Evolutionary conservation across 345 rosid genomes (phyloP), one percentile per base, ranked within the genome.

Genomic region (Xanthoceras sorbifolium): DNA sequence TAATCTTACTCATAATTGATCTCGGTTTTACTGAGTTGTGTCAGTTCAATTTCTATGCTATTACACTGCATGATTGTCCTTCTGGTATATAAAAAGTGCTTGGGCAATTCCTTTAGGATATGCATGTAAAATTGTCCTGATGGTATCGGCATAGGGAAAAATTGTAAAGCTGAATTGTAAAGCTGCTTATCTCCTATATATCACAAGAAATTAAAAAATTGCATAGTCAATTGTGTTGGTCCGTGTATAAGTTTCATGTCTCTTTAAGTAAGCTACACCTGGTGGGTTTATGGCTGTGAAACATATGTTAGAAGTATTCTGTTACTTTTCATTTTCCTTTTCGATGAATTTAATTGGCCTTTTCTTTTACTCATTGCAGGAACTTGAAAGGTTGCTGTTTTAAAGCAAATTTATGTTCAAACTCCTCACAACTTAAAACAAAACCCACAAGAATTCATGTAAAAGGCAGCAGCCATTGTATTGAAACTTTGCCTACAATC

Each of bases 281-380:
- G 9, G n/a, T n/a, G 3, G 8, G 6, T 67, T 23, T 70, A 20
- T 28, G 22, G 64, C 2, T 12, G 1, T 42, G 9, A 29, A 23
- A 36, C 55, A 2, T 26, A 68, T 7, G 32, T 44, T 9, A 3
- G 22, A 15, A 15, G 20, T 32, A n/a, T n/a, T n/a, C n/a, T n/a
- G n/a, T n/a, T n/a, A n/a, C 14, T 44, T 44, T 59, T 15, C 18
- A n/a, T 36, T 34, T 52, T 10, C 22, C 29, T 8, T 0, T 2
- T 10, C 32, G 29, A 4, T 0, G 1, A 20, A 28, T 31, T 67
- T 74, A 23, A 80, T 64, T 28, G 5, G 48, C 28, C 65, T 61
- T 3, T 20, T 4, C 25, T 76, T 20, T 4, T 11, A 38, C 22
- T 57, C 34, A 8, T 59, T 85, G 88, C 89, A 89, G 92, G 91